These are phyloP conservation scores for Gastrolobium bilobum DNA, from an alignment of 306 rosid genomes.

Conservation along the genomic window DNA sequence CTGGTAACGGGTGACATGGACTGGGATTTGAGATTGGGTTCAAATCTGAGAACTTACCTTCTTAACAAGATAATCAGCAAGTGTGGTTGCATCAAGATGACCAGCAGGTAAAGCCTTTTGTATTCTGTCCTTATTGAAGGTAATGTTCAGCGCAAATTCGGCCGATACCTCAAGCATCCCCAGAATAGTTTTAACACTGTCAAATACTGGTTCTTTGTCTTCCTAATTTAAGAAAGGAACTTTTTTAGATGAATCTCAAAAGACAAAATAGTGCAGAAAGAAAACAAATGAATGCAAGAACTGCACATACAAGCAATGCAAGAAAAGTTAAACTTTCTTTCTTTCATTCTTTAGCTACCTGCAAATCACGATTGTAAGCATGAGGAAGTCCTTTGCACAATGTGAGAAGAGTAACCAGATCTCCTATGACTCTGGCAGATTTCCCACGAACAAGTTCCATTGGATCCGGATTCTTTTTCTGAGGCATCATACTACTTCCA, in stretches of 20 bases:
- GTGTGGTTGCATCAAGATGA: slow-evolving; percentile 97
- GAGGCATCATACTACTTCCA: slow-evolving; percentile 99
- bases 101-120: slow-evolving; percentile 91
- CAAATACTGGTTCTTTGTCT: slow-evolving; percentile 96
- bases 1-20: not conserved
- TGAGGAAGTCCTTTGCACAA: slow-evolving; percentile 99
- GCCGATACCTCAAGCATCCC: slow-evolving; percentile 99
- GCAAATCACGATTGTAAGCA: slow-evolving; percentile 97
- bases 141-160: slow-evolving; percentile 85
- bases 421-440: slow-evolving; percentile 93
- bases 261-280: slow-evolving; percentile 4
- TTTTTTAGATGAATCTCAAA: slow-evolving; percentile 16
- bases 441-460: slow-evolving; percentile 99
- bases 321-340: slow-evolving; percentile 8
- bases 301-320: not conserved
- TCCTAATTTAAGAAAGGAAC: slow-evolving; percentile 65
- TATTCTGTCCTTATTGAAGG: slow-evolving; percentile 84
- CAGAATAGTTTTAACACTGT: slow-evolving; percentile 88
- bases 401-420: slow-evolving; percentile 86
- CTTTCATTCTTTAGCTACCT: slow-evolving; percentile 60
- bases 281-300: slow-evolving; percentile 28
- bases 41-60: slow-evolving; percentile 67
- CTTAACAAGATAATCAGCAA: slow-evolving; percentile 96
- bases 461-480: slow-evolving; percentile 98
- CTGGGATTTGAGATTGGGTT: slow-evolving; percentile 18